Conservation (phyloP, 1,284 basidiomycete genomes). For the Megacollybia platyphylla region DNA sequence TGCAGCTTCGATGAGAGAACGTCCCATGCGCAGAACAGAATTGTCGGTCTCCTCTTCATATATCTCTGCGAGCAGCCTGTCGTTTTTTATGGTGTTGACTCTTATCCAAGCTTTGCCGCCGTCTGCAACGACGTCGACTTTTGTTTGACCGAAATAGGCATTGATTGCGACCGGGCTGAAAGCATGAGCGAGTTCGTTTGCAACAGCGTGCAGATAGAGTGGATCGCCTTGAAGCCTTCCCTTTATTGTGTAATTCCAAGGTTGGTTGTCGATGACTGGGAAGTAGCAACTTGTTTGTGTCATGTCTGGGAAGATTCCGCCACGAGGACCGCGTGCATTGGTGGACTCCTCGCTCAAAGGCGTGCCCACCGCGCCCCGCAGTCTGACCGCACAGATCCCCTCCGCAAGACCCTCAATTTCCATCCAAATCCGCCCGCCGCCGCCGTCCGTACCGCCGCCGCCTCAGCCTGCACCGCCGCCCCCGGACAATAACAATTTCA, state of each 20-base stretch:
- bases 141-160: conserved; percentile 13
- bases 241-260: background rate
- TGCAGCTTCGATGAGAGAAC: conserved; percentile 49
- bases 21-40: conserved; percentile 53
- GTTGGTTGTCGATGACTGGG: conserved; percentile 1
- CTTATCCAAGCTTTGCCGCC: conserved; percentile 66
- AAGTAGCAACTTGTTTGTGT: background rate
- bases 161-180: too few species aligned
- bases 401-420: conserved; percentile 4
- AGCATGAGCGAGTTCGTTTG: too few species aligned
- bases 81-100: conserved; percentile 45
- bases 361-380: conserved; percentile 15
- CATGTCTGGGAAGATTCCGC: conserved; percentile 69
- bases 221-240: too few species aligned
- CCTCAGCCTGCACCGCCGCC: conserved; percentile 6
- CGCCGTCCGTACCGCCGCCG: conserved; percentile 7
- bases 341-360: conserved; percentile 21
- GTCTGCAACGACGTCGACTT: conserved; percentile 71
- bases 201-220: too few species aligned
- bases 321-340: conserved; percentile 57
- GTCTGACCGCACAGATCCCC: conserved; percentile 14
- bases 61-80: too few species aligned
- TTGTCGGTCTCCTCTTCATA: conserved; percentile 30
- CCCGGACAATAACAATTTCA: conserved; percentile 3
- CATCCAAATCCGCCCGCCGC: conserved; percentile 1